Conservation (phyloP, 495 filamentous ascomycete genomes). For the Chaetomidium leptoderma region DNA sequence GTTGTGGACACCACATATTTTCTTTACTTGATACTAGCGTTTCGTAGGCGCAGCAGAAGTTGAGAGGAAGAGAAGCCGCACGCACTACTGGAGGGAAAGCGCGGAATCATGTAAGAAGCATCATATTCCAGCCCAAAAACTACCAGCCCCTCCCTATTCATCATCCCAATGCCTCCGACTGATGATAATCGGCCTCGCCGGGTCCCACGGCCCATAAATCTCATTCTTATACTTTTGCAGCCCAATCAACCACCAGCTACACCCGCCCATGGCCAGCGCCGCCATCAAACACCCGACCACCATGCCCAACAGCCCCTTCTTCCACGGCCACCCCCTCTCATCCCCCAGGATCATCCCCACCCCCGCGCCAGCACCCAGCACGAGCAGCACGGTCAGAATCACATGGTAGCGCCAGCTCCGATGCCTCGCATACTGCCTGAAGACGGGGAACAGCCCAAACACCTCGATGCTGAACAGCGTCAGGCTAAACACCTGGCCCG, state of each 20-base stretch:
- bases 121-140: neutral
- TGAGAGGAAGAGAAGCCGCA: too few relatives aligned
- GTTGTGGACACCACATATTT: slow-evolving; percentile 12
- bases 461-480: slow-evolving; percentile 96
- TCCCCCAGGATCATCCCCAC: slow-evolving; percentile 62
- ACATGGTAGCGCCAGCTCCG: slow-evolving; percentile 81
- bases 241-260: slow-evolving; percentile 96
- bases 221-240: slow-evolving; percentile 99
- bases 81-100: too few relatives aligned
- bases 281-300: slow-evolving; percentile 65
- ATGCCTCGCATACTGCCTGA: slow-evolving; percentile 78
- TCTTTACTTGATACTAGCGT: too few relatives aligned
- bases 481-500: slow-evolving; percentile 90
- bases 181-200: slow-evolving; percentile 77
- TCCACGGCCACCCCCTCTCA: slow-evolving; percentile 60
- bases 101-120: neutral
- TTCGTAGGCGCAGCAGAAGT: too few relatives aligned
- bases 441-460: slow-evolving; percentile 94
- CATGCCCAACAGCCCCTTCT: slow-evolving; percentile 65
- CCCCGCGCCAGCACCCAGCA: slow-evolving; percentile 71
- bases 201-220: slow-evolving; percentile 97
- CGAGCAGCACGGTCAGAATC: slow-evolving; percentile 68
- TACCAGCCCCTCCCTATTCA: slow-evolving; percentile 29
- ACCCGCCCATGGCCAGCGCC: slow-evolving; percentile 77
- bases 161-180: slow-evolving; percentile 49